Percentiles rank a stretch among this genome's conserved stretches.
Conservation (phyloP, 768 basidiomycete genomes). For the Gyrodon lividus region DNA sequence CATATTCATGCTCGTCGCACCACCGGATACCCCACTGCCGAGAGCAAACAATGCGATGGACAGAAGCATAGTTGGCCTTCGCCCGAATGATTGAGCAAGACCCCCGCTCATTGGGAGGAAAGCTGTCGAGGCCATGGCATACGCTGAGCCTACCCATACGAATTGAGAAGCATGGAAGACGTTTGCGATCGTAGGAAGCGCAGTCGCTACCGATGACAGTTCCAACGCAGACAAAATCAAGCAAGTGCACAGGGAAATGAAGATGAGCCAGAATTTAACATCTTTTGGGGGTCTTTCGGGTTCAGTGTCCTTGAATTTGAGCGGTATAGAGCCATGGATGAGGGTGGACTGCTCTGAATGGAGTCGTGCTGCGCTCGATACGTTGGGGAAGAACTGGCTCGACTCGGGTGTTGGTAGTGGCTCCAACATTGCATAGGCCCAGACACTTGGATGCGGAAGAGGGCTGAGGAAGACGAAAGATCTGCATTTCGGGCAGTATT, state of each 20-base stretch:
- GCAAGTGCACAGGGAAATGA: constrained; percentile 23
- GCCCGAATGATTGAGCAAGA: constrained; percentile 33
- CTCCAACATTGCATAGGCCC: too few relatives aligned
- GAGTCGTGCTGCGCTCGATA: too few relatives aligned
- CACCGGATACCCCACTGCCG: constrained; percentile 38
- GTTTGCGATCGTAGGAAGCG: constrained; percentile 35
- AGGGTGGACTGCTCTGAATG: too few relatives aligned
- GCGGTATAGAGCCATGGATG: too few relatives aligned
- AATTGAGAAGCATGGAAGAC: constrained; percentile 29
- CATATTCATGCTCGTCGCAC: constrained; percentile 17
- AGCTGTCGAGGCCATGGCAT: constrained; percentile 36
- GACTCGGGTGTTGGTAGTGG: too few relatives aligned
- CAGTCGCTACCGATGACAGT: constrained; percentile 26
- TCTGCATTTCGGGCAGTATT: too few relatives aligned
- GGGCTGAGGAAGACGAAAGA: too few relatives aligned
- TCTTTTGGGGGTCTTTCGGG: constrained; percentile 1
- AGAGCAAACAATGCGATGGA: constrained; percentile 29
- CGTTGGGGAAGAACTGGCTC: too few relatives aligned
- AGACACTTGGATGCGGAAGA: too few relatives aligned
- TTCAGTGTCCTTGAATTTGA: too few relatives aligned
- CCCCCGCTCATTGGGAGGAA: constrained; percentile 37
- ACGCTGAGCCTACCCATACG: constrained; percentile 39
- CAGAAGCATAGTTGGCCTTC: constrained; percentile 25
- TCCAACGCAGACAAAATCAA: constrained; percentile 31
- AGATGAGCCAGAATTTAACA: constrained; percentile 28